Evolutionary conservation across 805 yeast species (phyloP).

Genomic region (Saturnispora zaruensis): DNA sequence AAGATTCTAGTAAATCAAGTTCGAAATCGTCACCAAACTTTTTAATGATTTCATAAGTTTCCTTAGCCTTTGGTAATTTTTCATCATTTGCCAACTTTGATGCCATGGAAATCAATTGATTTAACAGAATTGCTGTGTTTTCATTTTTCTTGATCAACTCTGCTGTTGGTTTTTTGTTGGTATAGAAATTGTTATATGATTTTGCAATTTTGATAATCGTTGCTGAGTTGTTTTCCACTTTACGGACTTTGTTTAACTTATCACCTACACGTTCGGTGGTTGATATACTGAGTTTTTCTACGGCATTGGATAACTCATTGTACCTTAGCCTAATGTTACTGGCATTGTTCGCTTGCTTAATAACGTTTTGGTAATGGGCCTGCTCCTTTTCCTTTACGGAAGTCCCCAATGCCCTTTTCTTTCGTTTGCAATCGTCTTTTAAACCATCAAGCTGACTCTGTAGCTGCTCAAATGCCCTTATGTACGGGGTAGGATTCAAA

Average conservation of each 20-base stretch:
- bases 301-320: constrained; percentile 40
- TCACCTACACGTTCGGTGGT: constrained; percentile 65
- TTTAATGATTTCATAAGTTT: constrained; percentile 41
- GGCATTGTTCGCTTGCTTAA: constrained; percentile 39
- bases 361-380: constrained; percentile 58
- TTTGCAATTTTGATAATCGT: constrained; percentile 66
- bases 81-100: constrained; percentile 52
- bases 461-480: constrained; percentile 85
- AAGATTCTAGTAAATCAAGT: constrained; percentile 54
- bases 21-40: constrained; percentile 75
- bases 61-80: constrained; percentile 31
- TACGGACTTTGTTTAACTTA: constrained; percentile 55
- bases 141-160: constrained; percentile 39
- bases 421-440: constrained; percentile 43
- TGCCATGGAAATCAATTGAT: constrained; percentile 56
- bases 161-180: constrained; percentile 40
- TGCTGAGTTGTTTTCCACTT: constrained; percentile 62
- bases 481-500: constrained; percentile 89
- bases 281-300: constrained; percentile 43
- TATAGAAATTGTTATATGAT: constrained; percentile 68
- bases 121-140: constrained; percentile 57
- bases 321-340: constrained; percentile 40
- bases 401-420: constrained; percentile 42
- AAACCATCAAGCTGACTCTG: constrained; percentile 60
- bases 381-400: constrained; percentile 56